Evolutionary conservation across 2,329 filamentous ascomycete genomes (phyloP), one percentile per base, ranked within the genome.

Genomic region (Conoideocrella luteorostrata): DNA sequence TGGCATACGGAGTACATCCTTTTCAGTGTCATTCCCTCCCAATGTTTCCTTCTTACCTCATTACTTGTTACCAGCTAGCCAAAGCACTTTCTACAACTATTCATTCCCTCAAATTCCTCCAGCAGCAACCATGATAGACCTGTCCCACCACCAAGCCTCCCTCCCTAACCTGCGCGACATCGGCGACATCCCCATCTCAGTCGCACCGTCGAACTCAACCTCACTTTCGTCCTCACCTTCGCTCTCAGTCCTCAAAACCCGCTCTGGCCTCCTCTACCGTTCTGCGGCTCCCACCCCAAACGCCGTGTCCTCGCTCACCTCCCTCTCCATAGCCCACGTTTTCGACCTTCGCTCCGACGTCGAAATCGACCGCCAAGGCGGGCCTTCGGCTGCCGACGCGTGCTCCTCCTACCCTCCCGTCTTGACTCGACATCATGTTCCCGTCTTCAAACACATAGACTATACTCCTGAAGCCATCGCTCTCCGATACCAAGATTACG

Each of bases 81-180:
- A 29, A 29, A 29, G 26, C 26, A 9, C 26, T 29, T 29, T n/a
- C 26, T 29, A 10, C 26, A n/a, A n/a, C n/a, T n/a, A n/a, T n/a
- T n/a, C n/a, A n/a, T n/a, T n/a, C n/a, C n/a, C n/a, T n/a, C n/a
- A n/a, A n/a, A n/a, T n/a, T n/a, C n/a, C n/a, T n/a, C n/a, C n/a
- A n/a, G n/a, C n/a, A n/a, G n/a, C 18, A 17, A 43, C 38, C 26
- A 56, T 55, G 57, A 29, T 47, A 30, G 35, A 56, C 28, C 52
- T 60, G 36, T 47, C 44, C 7, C 70, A 71, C 13, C 74, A 75
- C 53, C 53, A 72, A 45, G 44, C 57, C 42, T 65, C 84, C 26
- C 64, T 87, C 28, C 70, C 69, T 49, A 88, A 88, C 63, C 81
- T 88, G 57, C 75, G 84, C 43, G 82, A 86, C 57, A 65, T 84